Evolutionary conservation across 257 asterid genomes (phyloP).

Genomic region (Petunia axillaris): DNA sequence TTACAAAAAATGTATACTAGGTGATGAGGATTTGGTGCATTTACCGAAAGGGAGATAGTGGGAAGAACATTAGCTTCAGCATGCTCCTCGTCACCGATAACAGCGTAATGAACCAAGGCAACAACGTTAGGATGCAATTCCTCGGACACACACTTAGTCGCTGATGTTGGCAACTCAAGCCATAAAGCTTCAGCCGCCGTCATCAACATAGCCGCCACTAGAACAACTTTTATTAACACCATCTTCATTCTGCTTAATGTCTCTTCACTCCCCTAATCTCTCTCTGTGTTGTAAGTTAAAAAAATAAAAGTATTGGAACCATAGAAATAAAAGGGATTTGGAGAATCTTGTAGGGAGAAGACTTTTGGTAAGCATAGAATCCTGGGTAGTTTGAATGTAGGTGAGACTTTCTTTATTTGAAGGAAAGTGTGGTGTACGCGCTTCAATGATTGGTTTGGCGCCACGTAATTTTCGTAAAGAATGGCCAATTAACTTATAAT

Average conservation of each 20-base stretch:
- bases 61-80: slow-evolving; percentile 41
- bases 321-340: no score
- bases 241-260: neutral
- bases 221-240: neutral
- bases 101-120: slow-evolving; percentile 67
- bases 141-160: slow-evolving; percentile 70
- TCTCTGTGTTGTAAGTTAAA: neutral
- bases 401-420: no score
- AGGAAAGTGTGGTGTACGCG: no score
- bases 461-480: no score
- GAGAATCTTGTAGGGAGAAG: no score
- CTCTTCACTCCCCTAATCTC: neutral
- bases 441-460: no score
- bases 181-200: slow-evolving; percentile 62
- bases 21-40: neutral
- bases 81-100: slow-evolving; percentile 54
- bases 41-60: slow-evolving; percentile 65
- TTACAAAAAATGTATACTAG: neutral
- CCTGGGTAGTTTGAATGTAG: no score
- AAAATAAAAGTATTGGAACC: no score
- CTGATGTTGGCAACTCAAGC: slow-evolving; percentile 65
- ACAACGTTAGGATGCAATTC: slow-evolving; percentile 66
- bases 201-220: slow-evolving; percentile 17
- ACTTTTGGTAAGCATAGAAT: no score
- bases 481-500: no score